Conservation (phyloP, 2,329 filamentous ascomycete species). For the Penicillium brevicompactum region DNA sequence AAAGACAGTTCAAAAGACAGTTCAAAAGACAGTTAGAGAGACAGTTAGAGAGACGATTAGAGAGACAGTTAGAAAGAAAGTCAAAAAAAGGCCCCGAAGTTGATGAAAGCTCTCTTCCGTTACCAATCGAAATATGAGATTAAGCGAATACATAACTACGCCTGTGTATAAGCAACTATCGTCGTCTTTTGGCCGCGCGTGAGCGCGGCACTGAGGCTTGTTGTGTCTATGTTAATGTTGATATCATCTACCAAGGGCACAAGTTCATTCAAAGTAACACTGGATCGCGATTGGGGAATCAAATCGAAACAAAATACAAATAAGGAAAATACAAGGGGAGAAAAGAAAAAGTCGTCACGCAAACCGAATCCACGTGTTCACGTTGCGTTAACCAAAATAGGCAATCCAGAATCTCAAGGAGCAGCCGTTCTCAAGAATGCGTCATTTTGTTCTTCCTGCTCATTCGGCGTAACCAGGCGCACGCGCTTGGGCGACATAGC, state of each 20-base stretch:
- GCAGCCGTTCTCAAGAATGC: constrained; percentile 24
- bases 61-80: too few species aligned
- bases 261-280: constrained; percentile 1
- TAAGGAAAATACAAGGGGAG: neutral
- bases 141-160: too few species aligned
- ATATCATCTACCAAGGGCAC: neutral
- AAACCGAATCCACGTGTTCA: neutral
- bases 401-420: neutral
- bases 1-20: too few species aligned
- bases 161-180: too few species aligned
- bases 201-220: too few species aligned
- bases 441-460: constrained; percentile 37
- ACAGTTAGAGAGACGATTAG: too few species aligned
- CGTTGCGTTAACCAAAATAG: neutral
- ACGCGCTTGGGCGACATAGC: constrained; percentile 49
- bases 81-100: too few species aligned
- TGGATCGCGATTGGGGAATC: constrained; percentile 14
- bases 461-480: constrained; percentile 46
- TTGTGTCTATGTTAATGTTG: neutral
- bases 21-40: too few species aligned
- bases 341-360: neutral
- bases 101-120: too few species aligned
- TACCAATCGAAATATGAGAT: too few species aligned
- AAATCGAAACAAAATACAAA: constrained; percentile 2
- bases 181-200: too few species aligned